Conservation (phyloP, 257 asterid species). For the Ligustrum vulgare region DNA sequence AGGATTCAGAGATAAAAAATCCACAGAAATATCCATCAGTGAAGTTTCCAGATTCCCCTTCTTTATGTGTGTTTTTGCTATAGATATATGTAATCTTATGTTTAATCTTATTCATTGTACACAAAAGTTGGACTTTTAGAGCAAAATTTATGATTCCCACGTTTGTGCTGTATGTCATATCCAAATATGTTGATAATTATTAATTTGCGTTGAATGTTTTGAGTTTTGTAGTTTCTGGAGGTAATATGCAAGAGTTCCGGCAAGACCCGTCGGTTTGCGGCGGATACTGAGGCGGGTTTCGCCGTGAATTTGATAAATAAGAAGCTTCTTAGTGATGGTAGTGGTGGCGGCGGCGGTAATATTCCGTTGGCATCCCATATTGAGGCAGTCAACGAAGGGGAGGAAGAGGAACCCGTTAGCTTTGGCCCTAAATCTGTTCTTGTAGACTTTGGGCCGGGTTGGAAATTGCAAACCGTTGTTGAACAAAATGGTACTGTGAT, state of each 20-base stretch:
- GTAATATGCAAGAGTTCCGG: conserved; percentile 74
- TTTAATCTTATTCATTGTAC: neutral
- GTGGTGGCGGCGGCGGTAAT: conserved; percentile 24
- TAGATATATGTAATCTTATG: neutral
- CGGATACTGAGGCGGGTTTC: conserved; percentile 75
- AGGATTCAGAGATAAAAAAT: conserved; percentile 32
- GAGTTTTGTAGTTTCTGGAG: conserved; percentile 62
- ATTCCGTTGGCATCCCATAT: conserved; percentile 50
- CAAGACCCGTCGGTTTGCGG: conserved; percentile 74
- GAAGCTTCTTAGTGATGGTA: conserved; percentile 29
- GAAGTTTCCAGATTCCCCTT: conserved; percentile 9
- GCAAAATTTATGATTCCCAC: neutral
- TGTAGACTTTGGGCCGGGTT: conserved; percentile 66
- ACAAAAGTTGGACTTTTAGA: neutral
- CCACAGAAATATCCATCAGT: conserved; percentile 31
- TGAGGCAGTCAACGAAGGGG: conserved; percentile 83
- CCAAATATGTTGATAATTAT: neutral
- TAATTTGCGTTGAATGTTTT: neutral
- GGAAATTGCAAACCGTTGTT: conserved; percentile 72
- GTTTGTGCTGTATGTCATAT: neutral
- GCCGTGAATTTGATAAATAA: conserved; percentile 69
- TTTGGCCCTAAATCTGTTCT: conserved; percentile 78
- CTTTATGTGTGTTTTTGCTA: neutral
- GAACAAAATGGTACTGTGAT: conserved; percentile 37
- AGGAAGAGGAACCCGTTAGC: conserved; percentile 61